Evolutionary conservation across 129 eudicot species (phyloP), one percentile per base, ranked within the genome.

Genomic region (Flaveria robusta): DNA sequence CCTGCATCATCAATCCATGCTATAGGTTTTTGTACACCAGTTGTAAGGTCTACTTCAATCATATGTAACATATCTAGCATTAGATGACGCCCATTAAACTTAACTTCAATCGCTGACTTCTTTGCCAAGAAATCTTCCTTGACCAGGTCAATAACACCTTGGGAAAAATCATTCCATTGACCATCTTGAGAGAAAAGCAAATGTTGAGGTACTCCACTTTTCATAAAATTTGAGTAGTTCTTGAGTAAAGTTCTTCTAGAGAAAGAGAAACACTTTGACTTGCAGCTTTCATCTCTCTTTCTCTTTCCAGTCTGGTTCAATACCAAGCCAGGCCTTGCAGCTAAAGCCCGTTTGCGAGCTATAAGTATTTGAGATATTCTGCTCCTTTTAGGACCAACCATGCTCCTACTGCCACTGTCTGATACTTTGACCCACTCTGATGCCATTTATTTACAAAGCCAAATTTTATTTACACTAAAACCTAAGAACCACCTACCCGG

Each of bases 1-100:
- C 88, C 88, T 52, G 42, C 77, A 45, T 83, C 93, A 81, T 88
- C 93, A 55, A 88, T 86, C 93, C 93, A 88, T 13, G 90, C 93
- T 47, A 88, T 88, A 14, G 93, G 93, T 24, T 83, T 80, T 75
- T 82, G 88, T 41, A 66, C 50, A 74, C 89, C 88, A 7, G 85
- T 84, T 72, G 66, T 70, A 56, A 89, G 13, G 75, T 89, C 86
- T 22, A 89, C 19, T 76, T 82, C 88, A 14, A 67, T 75, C 94
- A 89, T 86, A 79, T 66, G 81, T 58, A 89, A 68, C 12, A 86
- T 50, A 77, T 89, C 89, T 50, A 89, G 63, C 49, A 86, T 68
- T 60, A 84, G 10, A 72, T 78, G 82, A 29, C 27, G 70, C 62
- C 81, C 85, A 27, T 71, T 77, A 13, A 73, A 23, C 47, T 82